Evolutionary conservation across 805 yeast species (phyloP), one percentile per base, ranked within the genome.

Genomic region (Candida railenensis): DNA sequence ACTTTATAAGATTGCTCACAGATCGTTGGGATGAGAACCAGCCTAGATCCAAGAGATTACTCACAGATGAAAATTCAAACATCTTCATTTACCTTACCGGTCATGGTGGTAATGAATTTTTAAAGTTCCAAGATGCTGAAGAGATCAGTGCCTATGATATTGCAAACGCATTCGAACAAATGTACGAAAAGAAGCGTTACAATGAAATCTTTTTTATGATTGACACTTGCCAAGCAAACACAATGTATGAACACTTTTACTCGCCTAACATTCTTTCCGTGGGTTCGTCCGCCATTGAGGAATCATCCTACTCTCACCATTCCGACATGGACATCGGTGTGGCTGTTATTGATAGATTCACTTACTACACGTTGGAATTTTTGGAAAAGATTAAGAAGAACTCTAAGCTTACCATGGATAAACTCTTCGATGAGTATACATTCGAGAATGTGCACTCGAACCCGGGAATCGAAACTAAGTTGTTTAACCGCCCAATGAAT

Each of bases 181-280:
- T 94, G 99, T 82, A 89, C 70, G 96, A 92, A 63, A 91, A 91
- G 79, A 87, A 87, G 55, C 77, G 99, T 46, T 94, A 94, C 71
- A 90, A 91, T 56, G 98, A 94, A 71, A 87, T 94, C 30, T 82
- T 94, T 61, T 94, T 94, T 68, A 94, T 94, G 98, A 87, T 94
- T 53, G 99, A 94, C 65, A 94, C 99, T 0, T 94, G 99, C 62
- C 99, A 94, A 72, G 99, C 99, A 21, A 94, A 92, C 67, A 89
- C 99, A 14, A 92, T 94, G 99, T 94, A 87, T 68, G 85, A 95
- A 47, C 81, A 86, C 59, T 83, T 92, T 60, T 90, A 89, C 62
- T 86, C 96, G 8, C 98, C 99, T 30, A 90, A 94, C 62, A 81
- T 94, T 40, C 67, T 94, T 44, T 89, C 97, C 1, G 95, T 92